A percentile compares a stretch with the other conserved stretches of the same genome.
Evolutionary conservation across 2,329 filamentous ascomycete genomes (phyloP).

Genomic region (Ploettnerulaceae sp.): DNA sequence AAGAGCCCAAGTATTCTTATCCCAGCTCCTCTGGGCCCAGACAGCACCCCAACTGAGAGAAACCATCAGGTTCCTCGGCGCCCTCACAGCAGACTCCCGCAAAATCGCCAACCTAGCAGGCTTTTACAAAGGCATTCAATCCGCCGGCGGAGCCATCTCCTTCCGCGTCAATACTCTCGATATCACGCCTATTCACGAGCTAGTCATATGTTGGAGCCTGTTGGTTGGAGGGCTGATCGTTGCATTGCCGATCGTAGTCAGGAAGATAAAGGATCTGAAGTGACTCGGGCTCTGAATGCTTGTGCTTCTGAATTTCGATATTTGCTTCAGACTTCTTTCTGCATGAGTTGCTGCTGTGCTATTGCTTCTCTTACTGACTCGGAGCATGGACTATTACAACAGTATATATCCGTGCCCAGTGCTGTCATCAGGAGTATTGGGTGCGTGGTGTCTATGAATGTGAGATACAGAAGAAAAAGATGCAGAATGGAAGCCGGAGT

Average conservation of each 20-base stretch:
- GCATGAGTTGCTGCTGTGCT: too few relatives aligned
- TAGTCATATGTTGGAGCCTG: conserved; percentile 70
- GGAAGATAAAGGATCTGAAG: conserved; percentile 68
- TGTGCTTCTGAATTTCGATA: background rate
- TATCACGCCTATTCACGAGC: conserved; percentile 63
- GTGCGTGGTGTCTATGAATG: too few relatives aligned
- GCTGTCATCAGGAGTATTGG: too few relatives aligned
- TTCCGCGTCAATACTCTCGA: conserved; percentile 61
- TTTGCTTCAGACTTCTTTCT: too few relatives aligned
- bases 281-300: background rate
- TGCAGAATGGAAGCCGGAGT: too few relatives aligned
- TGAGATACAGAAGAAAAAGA: too few relatives aligned
- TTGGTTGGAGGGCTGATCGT: conserved; percentile 65
- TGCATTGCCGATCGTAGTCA: conserved; percentile 72
- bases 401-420: too few relatives aligned
- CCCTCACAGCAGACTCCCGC: background rate
- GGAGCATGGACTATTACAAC: too few relatives aligned
- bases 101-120: conserved; percentile 68
- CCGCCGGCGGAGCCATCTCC: conserved; percentile 71
- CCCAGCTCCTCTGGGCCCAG: background rate
- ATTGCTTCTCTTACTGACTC: too few relatives aligned
- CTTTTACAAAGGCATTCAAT: conserved; percentile 84
- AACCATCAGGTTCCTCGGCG: background rate
- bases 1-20: background rate
- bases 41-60: background rate